Percentiles rank a stretch among this genome's conserved stretches.
Conservation (phyloP, 169 alveolate genomes). For the Blepharisma undulans region DNA sequence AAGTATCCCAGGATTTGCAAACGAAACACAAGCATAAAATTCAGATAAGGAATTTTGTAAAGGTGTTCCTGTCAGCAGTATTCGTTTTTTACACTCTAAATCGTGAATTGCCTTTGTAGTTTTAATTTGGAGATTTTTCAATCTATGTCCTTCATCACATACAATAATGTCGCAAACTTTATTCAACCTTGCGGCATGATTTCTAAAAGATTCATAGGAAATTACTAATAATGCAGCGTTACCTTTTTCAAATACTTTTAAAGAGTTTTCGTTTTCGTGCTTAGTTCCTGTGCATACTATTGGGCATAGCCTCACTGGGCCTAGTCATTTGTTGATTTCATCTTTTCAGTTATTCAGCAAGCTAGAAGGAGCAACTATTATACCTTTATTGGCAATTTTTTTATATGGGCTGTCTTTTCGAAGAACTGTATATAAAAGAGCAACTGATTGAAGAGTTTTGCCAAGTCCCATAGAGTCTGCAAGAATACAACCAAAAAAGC, state of each 20-base stretch:
- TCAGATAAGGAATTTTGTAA: constrained; percentile 68
- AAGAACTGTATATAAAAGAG: constrained; percentile 48
- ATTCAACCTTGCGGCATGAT: constrained; percentile 83
- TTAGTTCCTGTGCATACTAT: constrained; percentile 89
- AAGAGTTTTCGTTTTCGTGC: constrained; percentile 63
- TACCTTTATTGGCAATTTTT: constrained; percentile 72
- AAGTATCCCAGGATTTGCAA: constrained; percentile 69
- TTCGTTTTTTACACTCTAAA: constrained; percentile 86
- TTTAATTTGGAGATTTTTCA: constrained; percentile 92
- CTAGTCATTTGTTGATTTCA: constrained; percentile 93
- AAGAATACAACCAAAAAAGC: constrained; percentile 54
- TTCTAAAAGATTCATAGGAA: constrained; percentile 92
- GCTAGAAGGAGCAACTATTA: constrained; percentile 94
- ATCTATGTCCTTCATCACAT: constrained; percentile 96
- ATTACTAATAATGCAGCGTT: constrained; percentile 87
- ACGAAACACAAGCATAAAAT: constrained; percentile 64
- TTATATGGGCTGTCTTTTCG: constrained; percentile 13
- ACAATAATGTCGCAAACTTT: constrained; percentile 92
- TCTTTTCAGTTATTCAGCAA: constrained; percentile 93
- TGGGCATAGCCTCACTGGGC: constrained; percentile 88
- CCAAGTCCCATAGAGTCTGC: constrained; percentile 84
- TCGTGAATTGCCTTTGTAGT: constrained; percentile 87
- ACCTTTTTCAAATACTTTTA: constrained; percentile 26
- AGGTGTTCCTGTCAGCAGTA: constrained; percentile 79
- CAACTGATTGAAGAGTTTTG: constrained; percentile 66